These are phyloP conservation scores for Penicillium flavigenum DNA, from an alignment of 495 filamentous ascomycete genomes.

Conservation along the genomic window DNA sequence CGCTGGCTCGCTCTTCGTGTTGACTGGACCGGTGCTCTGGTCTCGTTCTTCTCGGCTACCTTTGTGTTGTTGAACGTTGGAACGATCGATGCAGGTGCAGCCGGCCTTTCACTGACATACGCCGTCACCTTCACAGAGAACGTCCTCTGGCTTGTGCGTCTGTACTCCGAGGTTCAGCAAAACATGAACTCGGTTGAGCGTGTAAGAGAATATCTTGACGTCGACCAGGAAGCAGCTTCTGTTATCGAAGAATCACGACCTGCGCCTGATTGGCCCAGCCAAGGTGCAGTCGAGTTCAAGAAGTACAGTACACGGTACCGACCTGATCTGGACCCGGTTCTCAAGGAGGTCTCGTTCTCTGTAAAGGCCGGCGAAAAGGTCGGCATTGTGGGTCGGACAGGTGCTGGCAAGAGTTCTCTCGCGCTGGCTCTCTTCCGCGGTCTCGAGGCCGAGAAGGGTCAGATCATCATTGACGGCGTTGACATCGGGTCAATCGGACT, in stretches of 20 bases:
- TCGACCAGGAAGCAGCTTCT: conserved; percentile 86
- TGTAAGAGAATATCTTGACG: conserved; percentile 93
- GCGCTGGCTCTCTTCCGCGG: conserved; percentile 95
- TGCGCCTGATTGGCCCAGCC: conserved; percentile 74
- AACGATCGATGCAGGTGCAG: conserved; percentile 86
- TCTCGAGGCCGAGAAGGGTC: conserved; percentile 88
- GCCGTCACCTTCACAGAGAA: conserved; percentile 98
- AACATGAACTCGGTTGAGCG: conserved; percentile 99
- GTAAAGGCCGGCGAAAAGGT: conserved; percentile 88
- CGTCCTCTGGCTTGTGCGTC: conserved; percentile 90
- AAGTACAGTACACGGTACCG: conserved; percentile 89
- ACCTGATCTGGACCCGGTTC: conserved; percentile 78
- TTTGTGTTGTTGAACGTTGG: conserved; percentile 86
- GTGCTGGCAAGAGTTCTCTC: conserved; percentile 95
- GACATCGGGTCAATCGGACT: conserved; percentile 88
- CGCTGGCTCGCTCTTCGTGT: conserved; percentile 94
- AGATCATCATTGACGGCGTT: conserved; percentile 85
- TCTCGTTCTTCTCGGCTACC: conserved; percentile 90
- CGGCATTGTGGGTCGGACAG: conserved; percentile 94
- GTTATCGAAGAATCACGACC: conserved; percentile 79
- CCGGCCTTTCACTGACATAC: conserved; percentile 95
- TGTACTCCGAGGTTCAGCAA: conserved; percentile 96
- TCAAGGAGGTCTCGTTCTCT: conserved; percentile 80
- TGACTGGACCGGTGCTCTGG: conserved; percentile 85
- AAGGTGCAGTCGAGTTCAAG: conserved; percentile 83